Evolutionary conservation across 2,329 filamentous ascomycete genomes (phyloP).

Genomic region (Xylariales sp.): DNA sequence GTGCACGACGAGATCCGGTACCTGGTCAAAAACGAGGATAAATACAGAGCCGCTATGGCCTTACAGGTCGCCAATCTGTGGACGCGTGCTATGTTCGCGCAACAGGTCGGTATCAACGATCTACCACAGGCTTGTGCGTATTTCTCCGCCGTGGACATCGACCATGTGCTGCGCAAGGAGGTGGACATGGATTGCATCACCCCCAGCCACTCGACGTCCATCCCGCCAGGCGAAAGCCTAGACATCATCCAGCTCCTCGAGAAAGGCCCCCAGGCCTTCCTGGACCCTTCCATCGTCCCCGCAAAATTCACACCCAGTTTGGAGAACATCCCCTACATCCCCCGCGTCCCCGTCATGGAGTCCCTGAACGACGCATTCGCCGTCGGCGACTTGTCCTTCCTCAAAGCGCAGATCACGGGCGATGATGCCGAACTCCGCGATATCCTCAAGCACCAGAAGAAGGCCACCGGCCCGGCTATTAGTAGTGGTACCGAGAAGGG

Average conservation of each 20-base stretch:
- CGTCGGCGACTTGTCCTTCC: constrained; percentile 53
- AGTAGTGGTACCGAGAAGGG: constrained; percentile 10
- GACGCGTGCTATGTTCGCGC: constrained; percentile 95
- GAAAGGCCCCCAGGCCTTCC: constrained; percentile 62
- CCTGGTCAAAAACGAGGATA: constrained; percentile 77
- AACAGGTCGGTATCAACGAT: constrained; percentile 94
- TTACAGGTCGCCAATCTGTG: constrained; percentile 91
- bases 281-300: constrained; percentile 63
- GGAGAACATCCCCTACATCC: constrained; percentile 61
- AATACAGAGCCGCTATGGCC: constrained; percentile 86
- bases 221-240: constrained; percentile 79
- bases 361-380: constrained; percentile 48
- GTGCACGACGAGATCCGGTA: constrained; percentile 98
- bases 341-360: constrained; percentile 76
- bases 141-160: constrained; percentile 93
- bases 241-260: constrained; percentile 76
- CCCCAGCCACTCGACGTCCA: constrained; percentile 73
- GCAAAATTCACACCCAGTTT: constrained; percentile 48
- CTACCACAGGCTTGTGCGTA: constrained; percentile 91
- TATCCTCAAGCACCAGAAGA: constrained; percentile 60
- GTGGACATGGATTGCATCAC: constrained; percentile 98
- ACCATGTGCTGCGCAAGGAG: constrained; percentile 93
- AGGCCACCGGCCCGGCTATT: constrained; percentile 19
- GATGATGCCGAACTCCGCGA: constrained; percentile 69
- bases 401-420: constrained; percentile 78